Conservation (phyloP, 2,329 filamentous ascomycete genomes). For the Fusarium sp. region DNA sequence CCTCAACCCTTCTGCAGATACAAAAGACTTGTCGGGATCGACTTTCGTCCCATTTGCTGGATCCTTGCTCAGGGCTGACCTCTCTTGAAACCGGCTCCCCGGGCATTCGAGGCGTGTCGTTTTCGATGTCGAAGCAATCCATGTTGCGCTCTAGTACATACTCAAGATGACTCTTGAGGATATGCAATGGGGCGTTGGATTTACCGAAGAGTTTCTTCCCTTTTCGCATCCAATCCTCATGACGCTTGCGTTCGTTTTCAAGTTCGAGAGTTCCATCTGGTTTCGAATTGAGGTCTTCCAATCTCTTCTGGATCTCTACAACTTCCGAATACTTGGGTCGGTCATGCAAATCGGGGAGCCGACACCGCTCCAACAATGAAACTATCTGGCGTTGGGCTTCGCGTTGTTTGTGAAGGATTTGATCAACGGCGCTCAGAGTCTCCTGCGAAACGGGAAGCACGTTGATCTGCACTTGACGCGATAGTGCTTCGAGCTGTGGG, state of each 20-base stretch:
- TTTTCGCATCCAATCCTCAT: conserved; percentile 99
- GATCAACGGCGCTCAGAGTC: conserved; percentile 84
- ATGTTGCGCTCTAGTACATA: conserved; percentile 89
- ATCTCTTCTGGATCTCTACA: conserved; percentile 85
- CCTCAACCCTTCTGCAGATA: conserved; percentile 91
- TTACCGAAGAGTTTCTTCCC: conserved; percentile 99
- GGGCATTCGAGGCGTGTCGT: conserved; percentile 86
- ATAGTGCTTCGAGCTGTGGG: conserved; percentile 91
- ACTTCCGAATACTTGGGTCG: conserved; percentile 90
- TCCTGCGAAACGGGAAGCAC: conserved; percentile 83
- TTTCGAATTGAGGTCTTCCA: conserved; percentile 92
- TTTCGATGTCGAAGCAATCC: conserved; percentile 87
- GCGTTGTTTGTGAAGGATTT: conserved; percentile 93
- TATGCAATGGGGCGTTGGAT: conserved; percentile 95
- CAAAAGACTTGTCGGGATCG: conserved; percentile 87
- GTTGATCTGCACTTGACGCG: conserved; percentile 76
- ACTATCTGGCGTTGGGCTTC: conserved; percentile 92
- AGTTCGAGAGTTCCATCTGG: conserved; percentile 90
- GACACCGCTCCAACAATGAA: conserved; percentile 81
- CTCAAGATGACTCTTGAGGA: conserved; percentile 93
- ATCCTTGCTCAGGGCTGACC: conserved; percentile 66
- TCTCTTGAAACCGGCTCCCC: conserved; percentile 93
- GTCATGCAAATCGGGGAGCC: conserved; percentile 77
- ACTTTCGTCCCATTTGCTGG: conserved; percentile 68
- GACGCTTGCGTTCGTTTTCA: conserved; percentile 91